These are phyloP conservation scores for Glomus cerebriforme DNA, from an alignment of 192 early-diverging fungal genomes.

Conservation along the genomic window DNA sequence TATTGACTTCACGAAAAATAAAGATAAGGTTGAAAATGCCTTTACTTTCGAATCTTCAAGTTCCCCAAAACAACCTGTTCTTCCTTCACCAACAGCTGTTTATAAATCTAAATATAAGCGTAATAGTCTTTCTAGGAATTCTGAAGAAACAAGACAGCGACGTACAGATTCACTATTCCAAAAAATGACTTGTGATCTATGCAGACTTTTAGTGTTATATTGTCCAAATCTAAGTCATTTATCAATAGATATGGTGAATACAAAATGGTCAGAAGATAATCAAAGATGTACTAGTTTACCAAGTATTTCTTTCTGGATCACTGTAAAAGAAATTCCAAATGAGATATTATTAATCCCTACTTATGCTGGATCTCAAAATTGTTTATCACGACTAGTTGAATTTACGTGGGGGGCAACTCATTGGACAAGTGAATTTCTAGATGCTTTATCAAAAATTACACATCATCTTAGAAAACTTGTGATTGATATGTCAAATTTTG, in stretches of 20 bases:
- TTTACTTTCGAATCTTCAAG: conserved; percentile 25
- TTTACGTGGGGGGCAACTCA: conserved; percentile 5
- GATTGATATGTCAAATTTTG: conserved; percentile 19
- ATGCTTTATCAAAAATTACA: conserved; percentile 4
- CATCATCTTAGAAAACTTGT: background rate
- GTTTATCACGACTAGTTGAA: conserved; percentile 15
- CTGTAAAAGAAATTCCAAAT: background rate
- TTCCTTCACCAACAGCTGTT: conserved; percentile 1
- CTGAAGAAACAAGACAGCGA: conserved; percentile 53
- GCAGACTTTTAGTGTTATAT: conserved; percentile 5
- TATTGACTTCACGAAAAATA: background rate
- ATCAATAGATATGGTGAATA: conserved; percentile 12
- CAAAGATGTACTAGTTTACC: conserved; percentile 6
- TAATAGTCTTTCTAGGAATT: conserved; percentile 47
- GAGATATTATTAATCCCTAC: conserved; percentile 1
- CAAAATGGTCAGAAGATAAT: background rate
- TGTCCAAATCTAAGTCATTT: background rate
- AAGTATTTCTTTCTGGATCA: conserved; percentile 13
- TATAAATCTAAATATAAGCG: conserved; percentile 50
- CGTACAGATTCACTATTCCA: conserved; percentile 34
- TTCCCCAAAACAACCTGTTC: conserved; percentile 27
- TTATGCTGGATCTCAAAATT: background rate
- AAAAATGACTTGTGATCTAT: conserved; percentile 2
- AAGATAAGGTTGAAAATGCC: background rate
- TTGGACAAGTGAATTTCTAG: background rate